A percentile compares a stretch with the other conserved stretches of the same genome.
These are phyloP conservation scores for Dunaliella sp. DNA, from an alignment of 139 green algal genomes.

Conservation along the genomic window DNA sequence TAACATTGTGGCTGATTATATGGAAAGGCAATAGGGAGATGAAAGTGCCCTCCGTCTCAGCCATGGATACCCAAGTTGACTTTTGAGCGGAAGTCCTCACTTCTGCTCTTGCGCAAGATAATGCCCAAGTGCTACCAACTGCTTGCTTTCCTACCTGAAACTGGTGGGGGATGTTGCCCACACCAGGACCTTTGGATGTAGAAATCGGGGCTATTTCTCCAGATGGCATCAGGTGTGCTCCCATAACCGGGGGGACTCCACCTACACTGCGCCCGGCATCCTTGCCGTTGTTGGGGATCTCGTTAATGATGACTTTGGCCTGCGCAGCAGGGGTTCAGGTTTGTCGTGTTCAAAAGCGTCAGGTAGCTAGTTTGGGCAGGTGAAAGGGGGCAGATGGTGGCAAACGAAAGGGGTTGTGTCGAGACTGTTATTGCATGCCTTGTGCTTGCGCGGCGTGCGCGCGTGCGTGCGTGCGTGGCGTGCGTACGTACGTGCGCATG, in stretches of 20 bases:
- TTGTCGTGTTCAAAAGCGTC: conserved; percentile 19
- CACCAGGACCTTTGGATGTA: conserved; percentile 62
- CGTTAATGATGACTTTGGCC: conserved; percentile 44
- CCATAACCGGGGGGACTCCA: conserved; percentile 87
- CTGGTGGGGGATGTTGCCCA: conserved; percentile 53
- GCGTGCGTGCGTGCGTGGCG: too few relatives aligned
- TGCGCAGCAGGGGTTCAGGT: neutral
- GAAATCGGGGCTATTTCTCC: conserved; percentile 58
- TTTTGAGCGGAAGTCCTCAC: too few relatives aligned
- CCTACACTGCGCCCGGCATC: conserved; percentile 13
- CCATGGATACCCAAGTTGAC: too few relatives aligned
- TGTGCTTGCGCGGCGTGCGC: too few relatives aligned
- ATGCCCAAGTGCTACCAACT: too few relatives aligned
- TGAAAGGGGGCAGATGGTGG: neutral
- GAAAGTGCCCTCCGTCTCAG: too few relatives aligned
- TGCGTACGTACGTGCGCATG: too few relatives aligned
- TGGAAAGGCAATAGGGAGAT: too few relatives aligned
- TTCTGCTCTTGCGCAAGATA: too few relatives aligned
- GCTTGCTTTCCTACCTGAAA: conserved; percentile 53
- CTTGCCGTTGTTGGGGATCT: conserved; percentile 53
- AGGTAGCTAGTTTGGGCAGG: neutral
- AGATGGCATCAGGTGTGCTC: conserved; percentile 83
- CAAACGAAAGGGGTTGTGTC: neutral
- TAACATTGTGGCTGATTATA: too few relatives aligned
- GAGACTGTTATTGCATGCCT: neutral